A percentile compares a stretch with the other conserved stretches of the same genome.
These are phyloP conservation scores for Aspergillus biplanus DNA, from an alignment of 495 filamentous ascomycete species.

Conservation along the genomic window DNA sequence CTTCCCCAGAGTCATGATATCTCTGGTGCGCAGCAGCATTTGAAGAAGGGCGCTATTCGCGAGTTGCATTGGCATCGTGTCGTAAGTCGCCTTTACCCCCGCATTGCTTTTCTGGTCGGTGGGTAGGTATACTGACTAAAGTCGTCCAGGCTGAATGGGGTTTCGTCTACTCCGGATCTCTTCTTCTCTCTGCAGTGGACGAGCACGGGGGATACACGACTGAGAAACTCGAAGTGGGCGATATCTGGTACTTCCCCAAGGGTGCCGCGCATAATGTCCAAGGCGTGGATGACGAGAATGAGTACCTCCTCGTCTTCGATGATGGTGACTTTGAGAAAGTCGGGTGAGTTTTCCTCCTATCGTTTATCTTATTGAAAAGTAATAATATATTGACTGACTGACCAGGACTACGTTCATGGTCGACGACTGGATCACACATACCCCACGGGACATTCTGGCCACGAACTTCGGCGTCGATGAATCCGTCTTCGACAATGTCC, in stretches of 20 bases:
- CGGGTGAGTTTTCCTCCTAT: constrained; percentile 24
- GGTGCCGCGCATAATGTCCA: constrained; percentile 64
- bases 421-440: constrained; percentile 67
- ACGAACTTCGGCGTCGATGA: constrained; percentile 66
- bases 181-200: constrained; percentile 62
- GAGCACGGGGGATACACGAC: constrained; percentile 60
- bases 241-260: constrained; percentile 72
- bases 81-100: constrained; percentile 36
- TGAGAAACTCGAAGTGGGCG: constrained; percentile 58
- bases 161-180: constrained; percentile 59
- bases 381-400: neutral
- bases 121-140: neutral
- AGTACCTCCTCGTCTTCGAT: constrained; percentile 69
- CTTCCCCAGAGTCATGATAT: constrained; percentile 64
- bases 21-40: constrained; percentile 64
- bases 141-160: constrained; percentile 65
- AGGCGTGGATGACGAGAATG: constrained; percentile 62
- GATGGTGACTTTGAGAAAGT: constrained; percentile 57
- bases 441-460: constrained; percentile 61
- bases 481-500: constrained; percentile 59
- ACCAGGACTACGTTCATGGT: constrained; percentile 63
- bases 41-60: constrained; percentile 63
- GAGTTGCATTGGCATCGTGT: constrained; percentile 71
- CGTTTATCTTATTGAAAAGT: neutral
- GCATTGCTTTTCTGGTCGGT: neutral